phyloP scores from a whole-genome alignment of 352 stramenopile genomes.

The Pythium dissimile region DNA sequence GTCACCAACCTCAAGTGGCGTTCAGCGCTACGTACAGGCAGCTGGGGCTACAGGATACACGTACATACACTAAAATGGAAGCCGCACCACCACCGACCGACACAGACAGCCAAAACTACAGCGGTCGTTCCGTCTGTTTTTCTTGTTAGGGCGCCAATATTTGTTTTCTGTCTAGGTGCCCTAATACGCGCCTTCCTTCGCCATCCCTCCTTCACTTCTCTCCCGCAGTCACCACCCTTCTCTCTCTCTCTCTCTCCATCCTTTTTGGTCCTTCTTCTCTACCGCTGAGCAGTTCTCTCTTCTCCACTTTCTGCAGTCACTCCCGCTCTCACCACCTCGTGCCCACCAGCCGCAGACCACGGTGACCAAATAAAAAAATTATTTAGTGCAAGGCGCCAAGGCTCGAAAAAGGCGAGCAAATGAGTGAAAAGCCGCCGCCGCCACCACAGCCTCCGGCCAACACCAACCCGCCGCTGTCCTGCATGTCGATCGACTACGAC shows the following conservation, averaged over 20 bases:
- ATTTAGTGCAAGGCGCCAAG: not conserved
- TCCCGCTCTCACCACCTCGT: not conserved
- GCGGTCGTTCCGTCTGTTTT: constrained; percentile 4
- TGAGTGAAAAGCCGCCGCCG: not conserved
- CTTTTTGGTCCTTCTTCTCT: no score
- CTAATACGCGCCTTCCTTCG: not conserved
- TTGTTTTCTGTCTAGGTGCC: not conserved
- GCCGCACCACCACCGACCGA: not conserved
- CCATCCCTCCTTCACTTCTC: not conserved
- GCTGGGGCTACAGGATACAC: no score
- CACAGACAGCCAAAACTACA: not conserved
- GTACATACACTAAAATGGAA: no score
- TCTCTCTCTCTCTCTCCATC: constrained; percentile 3
- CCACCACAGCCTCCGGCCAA: not conserved
- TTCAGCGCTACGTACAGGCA: no score
- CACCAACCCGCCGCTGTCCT: constrained; percentile 20
- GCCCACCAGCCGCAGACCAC: not conserved
- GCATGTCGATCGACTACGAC: constrained; percentile 54
- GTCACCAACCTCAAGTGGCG: no score
- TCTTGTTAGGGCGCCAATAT: not conserved
- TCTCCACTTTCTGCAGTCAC: not conserved
- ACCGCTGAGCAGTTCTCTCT: no score
- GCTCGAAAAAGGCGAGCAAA: not conserved
- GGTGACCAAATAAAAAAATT: not conserved
- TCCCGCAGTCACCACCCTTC: not conserved